Evolutionary conservation across 441 rosid species (phyloP), one percentile per base, ranked within the genome.

Genomic region (Gossypium lobatum): DNA sequence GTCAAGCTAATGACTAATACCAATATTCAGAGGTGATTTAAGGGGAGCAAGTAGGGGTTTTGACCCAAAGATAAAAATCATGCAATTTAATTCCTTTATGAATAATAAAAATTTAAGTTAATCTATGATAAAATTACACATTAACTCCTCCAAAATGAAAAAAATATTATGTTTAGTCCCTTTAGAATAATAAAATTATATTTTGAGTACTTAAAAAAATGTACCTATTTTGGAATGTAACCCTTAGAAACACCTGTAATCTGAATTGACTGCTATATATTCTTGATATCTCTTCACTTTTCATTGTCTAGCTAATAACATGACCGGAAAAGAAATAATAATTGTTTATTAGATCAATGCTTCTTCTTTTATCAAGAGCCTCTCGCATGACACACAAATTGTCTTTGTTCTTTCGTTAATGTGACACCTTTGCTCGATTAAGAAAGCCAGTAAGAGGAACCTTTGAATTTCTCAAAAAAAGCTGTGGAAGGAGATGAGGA

Each of bases 391-490:
- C 54, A 48, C 6, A 9, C 68, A 67, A n/a, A 26, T 68, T 16
- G n/a, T 23, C 10, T 50, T 50, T 50, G 45, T 26, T 68, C 71
- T 67, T 25, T 65, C 18, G 52, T 18, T 18, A 18, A 50, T 68
- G 50, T 67, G 59, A 48, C 42, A 3, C 21, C 58, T 42, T 31
- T 65, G 5, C 16, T 42, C 2, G 3, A 64, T 18, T 42, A 20
- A 64, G 17, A 64, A 64, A 42, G 53, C 71, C 11, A 14, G 57
- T 26, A 58, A 58, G 34, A 70, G 62, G 77, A 46, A 31, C 68
- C 26, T 59, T 68, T 68, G 73, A 48, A 59, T 46, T 46, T 59
- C 68, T 59, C 62, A 64, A 20, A 1, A 54, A 20, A 3, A 21
- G 70, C 10, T n/a, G 9, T 7, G 46, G 61, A 1, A 50, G 57